A percentile compares a stretch with the other conserved stretches of the same genome.
Evolutionary conservation across 495 filamentous ascomycete genomes (phyloP).

Genomic region (Penicillium daleae): DNA sequence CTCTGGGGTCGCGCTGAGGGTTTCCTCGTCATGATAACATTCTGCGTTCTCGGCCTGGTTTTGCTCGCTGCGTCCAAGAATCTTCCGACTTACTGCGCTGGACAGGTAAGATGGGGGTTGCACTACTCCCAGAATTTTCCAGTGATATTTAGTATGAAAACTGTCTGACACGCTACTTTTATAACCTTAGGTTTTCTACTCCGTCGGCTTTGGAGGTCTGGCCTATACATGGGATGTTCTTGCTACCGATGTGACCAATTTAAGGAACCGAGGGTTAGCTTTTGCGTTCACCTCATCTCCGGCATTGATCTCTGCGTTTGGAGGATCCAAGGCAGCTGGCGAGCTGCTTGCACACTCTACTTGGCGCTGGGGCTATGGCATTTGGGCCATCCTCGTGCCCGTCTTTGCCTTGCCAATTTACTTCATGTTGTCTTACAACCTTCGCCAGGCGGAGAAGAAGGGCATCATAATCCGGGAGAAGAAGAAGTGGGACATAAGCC

Average conservation of each 20-base stretch:
- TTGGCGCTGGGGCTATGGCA: constrained; percentile 62
- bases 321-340: constrained; percentile 24
- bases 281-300: constrained; percentile 61
- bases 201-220: constrained; percentile 54
- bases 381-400: constrained; percentile 48
- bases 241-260: constrained; percentile 58
- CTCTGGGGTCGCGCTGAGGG: constrained; percentile 61
- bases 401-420: constrained; percentile 51
- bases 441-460: constrained; percentile 13
- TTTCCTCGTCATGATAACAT: constrained; percentile 48
- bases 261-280: constrained; percentile 60
- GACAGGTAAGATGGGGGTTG: constrained; percentile 39
- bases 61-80: constrained; percentile 49
- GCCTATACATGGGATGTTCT: constrained; percentile 55
- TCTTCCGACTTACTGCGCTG: constrained; percentile 49
- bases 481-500: not conserved
- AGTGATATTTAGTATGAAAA: not conserved
- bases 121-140: not conserved
- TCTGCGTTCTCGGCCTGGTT: constrained; percentile 41
- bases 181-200: constrained; percentile 41
- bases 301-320: constrained; percentile 39
- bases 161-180: not conserved
- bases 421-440: constrained; percentile 39
- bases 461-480: constrained; percentile 4
- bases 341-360: constrained; percentile 46